A percentile compares a stretch with the other conserved stretches of the same genome.
These are phyloP conservation scores for Volvox carteri DNA, from an alignment of 163 green algal genomes.

Conservation along the genomic window DNA sequence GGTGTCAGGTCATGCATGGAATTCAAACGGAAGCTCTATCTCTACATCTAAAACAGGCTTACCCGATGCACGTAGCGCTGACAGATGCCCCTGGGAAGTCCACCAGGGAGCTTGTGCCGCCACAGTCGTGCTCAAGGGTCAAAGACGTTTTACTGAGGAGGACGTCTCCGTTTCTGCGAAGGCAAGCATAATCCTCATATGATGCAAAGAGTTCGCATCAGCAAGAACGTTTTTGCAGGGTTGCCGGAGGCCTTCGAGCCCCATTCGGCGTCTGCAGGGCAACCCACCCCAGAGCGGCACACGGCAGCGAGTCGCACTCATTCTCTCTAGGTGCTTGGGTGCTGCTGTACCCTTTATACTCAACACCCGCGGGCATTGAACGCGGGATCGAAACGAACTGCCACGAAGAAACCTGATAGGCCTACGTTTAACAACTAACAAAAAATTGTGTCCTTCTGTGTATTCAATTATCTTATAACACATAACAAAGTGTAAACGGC, in stretches of 20 bases:
- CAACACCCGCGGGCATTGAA: slow-evolving; percentile 4
- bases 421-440: too few relatives aligned
- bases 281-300: background rate
- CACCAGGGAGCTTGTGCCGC: background rate
- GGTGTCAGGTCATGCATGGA: too few relatives aligned
- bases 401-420: background rate
- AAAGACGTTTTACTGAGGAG: slow-evolving; percentile 16
- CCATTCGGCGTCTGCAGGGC: background rate
- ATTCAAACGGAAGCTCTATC: background rate
- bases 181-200: background rate
- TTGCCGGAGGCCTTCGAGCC: too few relatives aligned
- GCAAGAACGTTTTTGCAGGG: too few relatives aligned
- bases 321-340: background rate
- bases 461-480: too few relatives aligned
- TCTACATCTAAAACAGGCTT: background rate
- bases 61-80: background rate
- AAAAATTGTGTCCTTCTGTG: too few relatives aligned
- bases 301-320: background rate
- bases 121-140: background rate
- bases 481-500: too few relatives aligned
- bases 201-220: too few relatives aligned
- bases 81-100: background rate
- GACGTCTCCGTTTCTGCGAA: background rate
- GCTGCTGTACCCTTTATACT: background rate
- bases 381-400: background rate